Conservation (phyloP, 2,329 filamentous ascomycete genomes). For the Saccharata proteae region DNA sequence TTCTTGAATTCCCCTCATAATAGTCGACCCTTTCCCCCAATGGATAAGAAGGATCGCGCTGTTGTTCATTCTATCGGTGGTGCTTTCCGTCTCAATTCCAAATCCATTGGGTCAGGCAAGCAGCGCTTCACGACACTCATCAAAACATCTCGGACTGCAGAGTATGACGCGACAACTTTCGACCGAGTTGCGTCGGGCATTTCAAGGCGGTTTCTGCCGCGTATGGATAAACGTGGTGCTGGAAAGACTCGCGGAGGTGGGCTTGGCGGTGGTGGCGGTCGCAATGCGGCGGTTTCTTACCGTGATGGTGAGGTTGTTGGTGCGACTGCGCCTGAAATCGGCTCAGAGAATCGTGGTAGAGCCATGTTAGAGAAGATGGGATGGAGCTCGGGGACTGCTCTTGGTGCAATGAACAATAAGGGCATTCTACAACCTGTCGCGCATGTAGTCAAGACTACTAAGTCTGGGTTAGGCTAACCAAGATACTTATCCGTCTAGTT, state of each 20-base stretch:
- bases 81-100: constrained; percentile 67
- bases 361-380: constrained; percentile 95
- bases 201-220: constrained; percentile 5
- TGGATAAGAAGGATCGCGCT: constrained; percentile 68
- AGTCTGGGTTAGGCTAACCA: constrained; percentile 63
- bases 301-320: constrained; percentile 83
- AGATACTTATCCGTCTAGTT: no score
- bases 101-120: constrained; percentile 63
- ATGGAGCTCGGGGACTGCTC: constrained; percentile 74
- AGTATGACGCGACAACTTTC: constrained; percentile 46
- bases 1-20: constrained; percentile 56
- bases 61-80: constrained; percentile 68
- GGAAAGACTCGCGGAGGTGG: constrained; percentile 11
- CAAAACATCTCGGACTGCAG: constrained; percentile 56
- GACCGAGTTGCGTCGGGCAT: constrained; percentile 23
- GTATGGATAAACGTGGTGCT: constrained; percentile 2
- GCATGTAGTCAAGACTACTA: constrained; percentile 77
- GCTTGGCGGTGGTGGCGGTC: constrained; percentile 25
- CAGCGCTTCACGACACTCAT: constrained; percentile 66
- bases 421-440: constrained; percentile 78
- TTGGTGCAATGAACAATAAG: constrained; percentile 73
- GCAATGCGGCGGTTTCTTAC: constrained; percentile 43
- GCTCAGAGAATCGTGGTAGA: constrained; percentile 68
- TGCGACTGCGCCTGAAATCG: constrained; percentile 71
- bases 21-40: constrained; percentile 66